phyloP scores from a whole-genome alignment of 1,284 basidiomycete genomes.

The Cryptococcus sp. region DNA sequence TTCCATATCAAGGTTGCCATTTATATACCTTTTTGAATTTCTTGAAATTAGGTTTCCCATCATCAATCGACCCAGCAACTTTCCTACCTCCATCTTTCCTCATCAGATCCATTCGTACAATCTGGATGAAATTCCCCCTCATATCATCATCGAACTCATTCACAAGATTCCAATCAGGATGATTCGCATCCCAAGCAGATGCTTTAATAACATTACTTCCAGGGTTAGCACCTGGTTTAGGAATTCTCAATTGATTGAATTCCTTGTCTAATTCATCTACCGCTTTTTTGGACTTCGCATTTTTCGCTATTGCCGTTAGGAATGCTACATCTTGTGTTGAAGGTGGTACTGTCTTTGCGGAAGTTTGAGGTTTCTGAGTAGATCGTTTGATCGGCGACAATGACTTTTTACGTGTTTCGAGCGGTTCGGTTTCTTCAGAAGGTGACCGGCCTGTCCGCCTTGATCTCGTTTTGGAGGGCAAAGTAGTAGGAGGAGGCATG shows the following conservation, averaged over 20 bases:
- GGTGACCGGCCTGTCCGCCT: conserved; percentile 6
- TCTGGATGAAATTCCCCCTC: conserved; percentile 79
- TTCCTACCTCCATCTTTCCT: conserved; percentile 49
- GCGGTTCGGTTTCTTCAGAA: conserved; percentile 14
- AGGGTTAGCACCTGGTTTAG: conserved; percentile 53
- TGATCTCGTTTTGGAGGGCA: conserved; percentile 1
- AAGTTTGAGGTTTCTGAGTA: neutral
- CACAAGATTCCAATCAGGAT: conserved; percentile 50
- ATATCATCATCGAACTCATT: conserved; percentile 71
- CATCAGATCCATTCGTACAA: conserved; percentile 52
- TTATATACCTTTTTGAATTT: conserved; percentile 72
- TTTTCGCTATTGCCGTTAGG: conserved; percentile 36
- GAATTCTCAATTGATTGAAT: conserved; percentile 74
- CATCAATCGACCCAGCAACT: conserved; percentile 41
- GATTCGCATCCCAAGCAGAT: conserved; percentile 55
- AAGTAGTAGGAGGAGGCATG: neutral
- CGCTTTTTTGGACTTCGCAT: conserved; percentile 29
- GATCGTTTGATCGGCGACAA: conserved; percentile 1
- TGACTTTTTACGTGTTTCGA: conserved; percentile 3
- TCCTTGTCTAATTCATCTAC: conserved; percentile 71
- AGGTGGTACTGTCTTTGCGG: conserved; percentile 3
- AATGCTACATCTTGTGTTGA: conserved; percentile 38
- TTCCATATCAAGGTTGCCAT: neutral
- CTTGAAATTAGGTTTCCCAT: conserved; percentile 70
- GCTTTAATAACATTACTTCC: conserved; percentile 43